These are phyloP conservation scores for Perilla frutescens DNA, from an alignment of 257 asterid species.

Conservation along the genomic window DNA sequence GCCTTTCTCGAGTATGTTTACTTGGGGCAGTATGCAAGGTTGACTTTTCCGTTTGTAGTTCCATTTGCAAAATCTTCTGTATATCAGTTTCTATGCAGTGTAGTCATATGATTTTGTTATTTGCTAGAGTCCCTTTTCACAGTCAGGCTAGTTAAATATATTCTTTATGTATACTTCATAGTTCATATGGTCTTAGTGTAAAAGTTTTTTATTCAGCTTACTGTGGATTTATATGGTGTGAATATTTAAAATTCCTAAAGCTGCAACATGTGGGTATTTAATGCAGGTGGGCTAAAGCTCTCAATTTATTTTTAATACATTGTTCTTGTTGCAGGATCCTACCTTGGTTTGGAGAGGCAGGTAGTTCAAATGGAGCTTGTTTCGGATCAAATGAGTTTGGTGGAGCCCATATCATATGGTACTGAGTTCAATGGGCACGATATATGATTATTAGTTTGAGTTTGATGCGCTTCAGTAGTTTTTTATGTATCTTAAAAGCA, in stretches of 20 bases:
- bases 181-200: background rate
- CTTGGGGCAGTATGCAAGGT: too few relatives aligned
- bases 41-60: too few relatives aligned
- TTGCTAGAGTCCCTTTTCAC: background rate
- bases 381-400: slow-evolving; percentile 37
- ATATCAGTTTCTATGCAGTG: background rate
- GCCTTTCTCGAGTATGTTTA: too few relatives aligned
- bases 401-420: slow-evolving; percentile 42
- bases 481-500: too few relatives aligned
- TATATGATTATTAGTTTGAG: too few relatives aligned
- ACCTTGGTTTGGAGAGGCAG: slow-evolving; percentile 48
- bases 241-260: background rate
- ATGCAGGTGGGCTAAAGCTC: too few relatives aligned
- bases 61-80: too few relatives aligned
- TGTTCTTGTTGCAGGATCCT: too few relatives aligned
- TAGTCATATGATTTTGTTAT: background rate
- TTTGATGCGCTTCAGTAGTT: too few relatives aligned
- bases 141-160: background rate
- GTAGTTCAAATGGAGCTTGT: slow-evolving; percentile 65
- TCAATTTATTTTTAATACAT: too few relatives aligned
- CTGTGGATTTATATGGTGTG: background rate
- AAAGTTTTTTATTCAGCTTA: background rate
- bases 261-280: background rate
- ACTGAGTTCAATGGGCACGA: slow-evolving; percentile 41
- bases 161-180: background rate